Percentiles rank a stretch among this genome's conserved stretches.
Evolutionary conservation across 176 grass and related monocot species (phyloP).

Genomic region (Oryza meridionalis): DNA sequence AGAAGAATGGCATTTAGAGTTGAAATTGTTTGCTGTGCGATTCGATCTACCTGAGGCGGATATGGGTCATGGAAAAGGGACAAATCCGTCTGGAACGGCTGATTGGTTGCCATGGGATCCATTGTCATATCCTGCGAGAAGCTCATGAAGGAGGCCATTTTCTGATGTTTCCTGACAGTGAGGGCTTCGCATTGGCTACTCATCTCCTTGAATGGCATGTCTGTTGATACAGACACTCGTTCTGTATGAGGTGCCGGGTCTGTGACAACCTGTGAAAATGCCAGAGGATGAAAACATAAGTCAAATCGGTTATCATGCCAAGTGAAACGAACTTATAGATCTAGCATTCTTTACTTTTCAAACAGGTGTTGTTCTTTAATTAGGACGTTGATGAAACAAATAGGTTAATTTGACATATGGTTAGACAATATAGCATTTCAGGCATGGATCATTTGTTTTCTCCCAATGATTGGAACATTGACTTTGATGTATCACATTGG

Average conservation of each 20-base stretch:
- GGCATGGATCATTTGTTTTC: neutral
- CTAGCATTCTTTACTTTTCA: neutral
- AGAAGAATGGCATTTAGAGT: conserved; percentile 4
- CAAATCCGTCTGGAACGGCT: conserved; percentile 41
- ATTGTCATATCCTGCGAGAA: conserved; percentile 48
- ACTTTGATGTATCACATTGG: neutral
- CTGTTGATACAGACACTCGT: conserved; percentile 42
- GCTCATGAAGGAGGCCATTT: conserved; percentile 84
- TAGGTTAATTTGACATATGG: neutral
- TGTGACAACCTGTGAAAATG: conserved; percentile 49
- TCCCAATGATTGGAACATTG: neutral
- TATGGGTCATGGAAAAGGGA: conserved; percentile 38
- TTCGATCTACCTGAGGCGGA: conserved; percentile 40
- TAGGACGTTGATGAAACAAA: neutral
- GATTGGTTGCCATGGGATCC: conserved; percentile 16
- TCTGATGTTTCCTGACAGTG: conserved; percentile 81
- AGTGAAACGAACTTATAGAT: neutral
- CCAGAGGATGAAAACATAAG: conserved; percentile 12
- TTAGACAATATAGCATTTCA: conserved; percentile 12
- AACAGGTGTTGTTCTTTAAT: neutral
- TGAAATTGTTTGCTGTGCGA: neutral
- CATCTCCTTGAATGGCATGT: conserved; percentile 77
- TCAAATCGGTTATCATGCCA: conserved; percentile 16
- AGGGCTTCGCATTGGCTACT: conserved; percentile 81
- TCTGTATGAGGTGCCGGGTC: conserved; percentile 51